Base-by-base conservation (phyloP, 257 asterid genomes). In the Handroanthus guayacan region DNA sequence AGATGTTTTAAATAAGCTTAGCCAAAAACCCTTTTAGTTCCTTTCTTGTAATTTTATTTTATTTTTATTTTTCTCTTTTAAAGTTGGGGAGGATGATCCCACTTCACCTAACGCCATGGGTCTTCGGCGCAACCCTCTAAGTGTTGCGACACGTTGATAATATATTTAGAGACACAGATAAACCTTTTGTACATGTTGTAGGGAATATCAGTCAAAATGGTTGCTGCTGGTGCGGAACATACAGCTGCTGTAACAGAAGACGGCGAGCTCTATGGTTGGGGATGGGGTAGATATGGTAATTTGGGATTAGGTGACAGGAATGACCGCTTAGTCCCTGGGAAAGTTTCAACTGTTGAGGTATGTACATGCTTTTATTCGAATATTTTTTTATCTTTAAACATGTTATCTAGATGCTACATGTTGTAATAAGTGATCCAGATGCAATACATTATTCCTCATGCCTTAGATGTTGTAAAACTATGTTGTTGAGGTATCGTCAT, bases 151-250 rank as follows among this genome's bases (percentile, higher is more conserved):
- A 50, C n/a, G 34, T 39, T 51, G 31, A 5, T 37, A 34, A 38
- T 57, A 20, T 6, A 16, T 14, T n/a, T 62, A 11, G 57, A 47
- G 74, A 72, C 64, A 39, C 43, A 58, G 16, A 31, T 54, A n/a
- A 25, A 20, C 31, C 34, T 6, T 31, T 60, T 73, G 69, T 44
- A 55, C 54, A 13, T 76, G 52, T 34, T 81, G 74, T 69, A 92
- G 99, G 97, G 98, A 58, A 81, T 92, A 79, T 58, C 92, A 8
- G 95, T 95, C 51, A 92, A 87, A 83, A 89, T 92, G 97, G 98
- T 95, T 58, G 98, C 99, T 82, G 99, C 99, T 71, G 99, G 99
- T 71, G 99, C 99, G 39, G 99, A 95, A 84, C 99, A 95, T 78
- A 92, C 99, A 62, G 98, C 99, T 79, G 99, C 99, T 69, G 93